These are phyloP conservation scores for Lunasporangiospora selenospora DNA, from an alignment of 192 early-diverging fungal species.

Conservation along the genomic window DNA sequence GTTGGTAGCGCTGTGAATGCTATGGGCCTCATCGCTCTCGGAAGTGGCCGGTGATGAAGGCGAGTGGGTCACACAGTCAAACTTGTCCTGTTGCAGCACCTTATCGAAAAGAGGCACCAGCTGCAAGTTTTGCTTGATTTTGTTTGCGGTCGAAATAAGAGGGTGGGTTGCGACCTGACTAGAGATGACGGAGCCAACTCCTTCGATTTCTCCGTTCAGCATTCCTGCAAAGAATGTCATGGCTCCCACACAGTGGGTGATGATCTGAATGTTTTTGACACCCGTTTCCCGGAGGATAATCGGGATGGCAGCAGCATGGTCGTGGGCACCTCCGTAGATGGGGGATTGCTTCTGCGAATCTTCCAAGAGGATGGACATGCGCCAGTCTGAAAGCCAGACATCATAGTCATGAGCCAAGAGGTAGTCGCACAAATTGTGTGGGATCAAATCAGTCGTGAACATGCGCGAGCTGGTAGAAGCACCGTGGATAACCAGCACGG, in stretches of 20 bases:
- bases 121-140: conserved; percentile 40
- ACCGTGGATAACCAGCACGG: conserved; percentile 54
- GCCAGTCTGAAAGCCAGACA: conserved; percentile 53
- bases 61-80: conserved; percentile 24
- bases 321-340: conserved; percentile 26
- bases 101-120: conserved; percentile 37
- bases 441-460: conserved; percentile 48
- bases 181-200: conserved; percentile 48
- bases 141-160: conserved; percentile 26
- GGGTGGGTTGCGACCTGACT: conserved; percentile 37
- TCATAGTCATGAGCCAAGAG: conserved; percentile 51
- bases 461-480: conserved; percentile 47
- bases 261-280: conserved; percentile 47
- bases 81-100: conserved; percentile 27
- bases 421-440: conserved; percentile 50
- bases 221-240: conserved; percentile 50
- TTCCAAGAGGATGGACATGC: conserved; percentile 27
- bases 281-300: conserved; percentile 40
- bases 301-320: conserved; percentile 45
- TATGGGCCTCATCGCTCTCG: background rate
- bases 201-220: conserved; percentile 48
- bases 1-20: too few species aligned
- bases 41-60: conserved; percentile 1
- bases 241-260: conserved; percentile 53
- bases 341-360: conserved; percentile 35